Conservation (phyloP, 2,329 filamentous ascomycete species). For the Verticillium longisporum region DNA sequence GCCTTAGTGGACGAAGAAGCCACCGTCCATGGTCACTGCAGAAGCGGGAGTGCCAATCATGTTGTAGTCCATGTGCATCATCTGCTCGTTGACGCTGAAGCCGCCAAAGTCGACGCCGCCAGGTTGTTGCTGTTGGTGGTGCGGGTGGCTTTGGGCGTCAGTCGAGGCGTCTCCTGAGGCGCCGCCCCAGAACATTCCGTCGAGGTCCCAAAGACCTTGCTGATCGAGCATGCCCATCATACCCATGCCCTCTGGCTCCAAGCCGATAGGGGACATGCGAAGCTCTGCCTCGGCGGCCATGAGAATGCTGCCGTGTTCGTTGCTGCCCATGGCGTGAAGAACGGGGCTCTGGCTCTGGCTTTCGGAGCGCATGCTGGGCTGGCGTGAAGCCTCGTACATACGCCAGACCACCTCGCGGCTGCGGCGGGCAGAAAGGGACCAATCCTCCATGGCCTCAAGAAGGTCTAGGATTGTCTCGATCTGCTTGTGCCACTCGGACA, state of each 20-base stretch:
- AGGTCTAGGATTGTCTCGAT: conserved; percentile 53
- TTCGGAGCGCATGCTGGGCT: conserved; percentile 25
- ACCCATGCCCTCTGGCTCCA: conserved; percentile 42
- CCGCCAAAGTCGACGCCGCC: conserved; percentile 12
- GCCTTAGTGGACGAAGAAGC: conserved; percentile 34
- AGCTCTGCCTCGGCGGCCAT: conserved; percentile 27
- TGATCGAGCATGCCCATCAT: conserved; percentile 48
- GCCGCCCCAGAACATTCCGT: conserved; percentile 48
- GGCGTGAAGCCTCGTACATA: conserved; percentile 52
- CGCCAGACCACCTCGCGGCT: conserved; percentile 57
- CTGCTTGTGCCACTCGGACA: conserved; percentile 47
- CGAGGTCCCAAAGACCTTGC: conserved; percentile 48
- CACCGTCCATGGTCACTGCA: conserved; percentile 27
- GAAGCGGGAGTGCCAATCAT: conserved; percentile 25
- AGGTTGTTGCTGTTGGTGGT: neutral
- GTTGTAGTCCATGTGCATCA: conserved; percentile 28
- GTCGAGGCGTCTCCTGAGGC: conserved; percentile 23
- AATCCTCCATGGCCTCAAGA: conserved; percentile 57
- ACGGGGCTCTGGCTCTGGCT: conserved; percentile 9
- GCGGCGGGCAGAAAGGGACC: conserved; percentile 56
- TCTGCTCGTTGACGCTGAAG: conserved; percentile 23
- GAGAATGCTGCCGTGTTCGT: conserved; percentile 26
- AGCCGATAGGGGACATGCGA: conserved; percentile 44
- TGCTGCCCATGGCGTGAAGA: conserved; percentile 19
- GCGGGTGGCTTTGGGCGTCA: conserved; percentile 3